Base-by-base conservation (phyloP, 768 basidiomycete species). In the Psilocybe sp. region DNA sequence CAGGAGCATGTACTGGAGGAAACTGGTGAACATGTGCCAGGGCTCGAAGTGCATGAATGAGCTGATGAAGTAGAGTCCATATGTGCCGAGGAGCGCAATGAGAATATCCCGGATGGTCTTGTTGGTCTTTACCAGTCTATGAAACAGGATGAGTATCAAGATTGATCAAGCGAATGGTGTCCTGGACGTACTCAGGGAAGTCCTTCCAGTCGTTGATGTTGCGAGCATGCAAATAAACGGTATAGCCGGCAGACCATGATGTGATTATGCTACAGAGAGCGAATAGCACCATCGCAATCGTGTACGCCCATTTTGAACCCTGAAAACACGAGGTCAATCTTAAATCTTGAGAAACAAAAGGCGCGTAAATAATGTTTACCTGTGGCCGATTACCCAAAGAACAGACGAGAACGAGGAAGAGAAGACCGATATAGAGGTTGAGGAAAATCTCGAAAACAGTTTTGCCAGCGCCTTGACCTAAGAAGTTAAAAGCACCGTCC, bases 1-100 rank as follows among this genome's bases (percentile, higher is more conserved):
- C 57, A 94, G 79, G 77, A 97, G 89, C 77, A 97, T 78, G 69
- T 96, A 98, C 66, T 95, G 89, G 41, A 84, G 61, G 76, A 95
- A 93, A 49, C 85, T 91, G 11, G 95, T 96, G 69, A 98, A 80
- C 82, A 98, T 89, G 77, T 98, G 95, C 92, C 93, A 96, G 0
- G 94, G 95, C 64, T 98, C 95, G 34, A 92, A 69, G 59, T 95
- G 91, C 71, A 98, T 83, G 66, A 96, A 70, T 7, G 89, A 92
- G 51, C 86, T 80, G 60, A 96, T 69, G 61, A 97, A 78, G 76
- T 92, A 98, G 54, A 93, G 77, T 65, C 87, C 79, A 70, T 89
- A 87, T 50, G 92, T 85, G 60, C 84, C 79, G 55, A 82, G 69
- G 50, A 95, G 72, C 44, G 88, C 91, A 51, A 90, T 83, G 38